Conservation (phyloP, 108 stramenopile genomes). For the Nitzschia sp. region DNA sequence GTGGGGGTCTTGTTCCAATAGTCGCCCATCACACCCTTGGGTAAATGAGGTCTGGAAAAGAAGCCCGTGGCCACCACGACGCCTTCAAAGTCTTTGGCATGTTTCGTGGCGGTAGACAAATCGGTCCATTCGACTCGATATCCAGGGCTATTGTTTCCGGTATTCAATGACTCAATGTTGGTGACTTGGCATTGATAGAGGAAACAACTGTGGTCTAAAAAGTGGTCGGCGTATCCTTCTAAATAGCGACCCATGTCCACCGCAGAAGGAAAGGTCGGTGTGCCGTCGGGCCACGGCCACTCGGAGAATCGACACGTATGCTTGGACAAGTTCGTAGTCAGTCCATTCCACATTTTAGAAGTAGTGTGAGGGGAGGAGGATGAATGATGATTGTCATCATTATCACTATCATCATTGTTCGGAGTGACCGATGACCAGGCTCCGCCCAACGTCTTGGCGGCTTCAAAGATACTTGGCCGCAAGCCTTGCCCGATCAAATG, state of each 20-base stretch:
- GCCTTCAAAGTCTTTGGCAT: constrained; percentile 53
- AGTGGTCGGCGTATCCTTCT: constrained; percentile 47
- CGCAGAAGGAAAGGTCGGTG: constrained; percentile 57
- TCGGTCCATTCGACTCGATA: constrained; percentile 68
- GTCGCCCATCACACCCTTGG: constrained; percentile 21
- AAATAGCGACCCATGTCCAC: constrained; percentile 62
- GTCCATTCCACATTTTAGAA: constrained; percentile 60
- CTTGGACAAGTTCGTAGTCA: constrained; percentile 69
- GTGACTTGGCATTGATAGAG: constrained; percentile 50
- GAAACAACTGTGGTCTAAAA: constrained; percentile 37
- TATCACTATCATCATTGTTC: constrained; percentile 14
- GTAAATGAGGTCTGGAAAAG: constrained; percentile 56
- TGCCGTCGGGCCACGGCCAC: constrained; percentile 60
- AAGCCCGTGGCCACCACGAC: constrained; percentile 70
- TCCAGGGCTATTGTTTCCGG: constrained; percentile 6
- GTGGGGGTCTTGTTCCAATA: constrained; percentile 7
- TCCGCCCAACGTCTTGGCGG: constrained; percentile 47
- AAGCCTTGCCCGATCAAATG: constrained; percentile 55
- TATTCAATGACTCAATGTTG: constrained; percentile 31
- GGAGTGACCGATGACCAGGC: constrained; percentile 52
- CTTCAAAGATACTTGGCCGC: constrained; percentile 50
- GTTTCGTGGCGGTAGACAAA: constrained; percentile 22
- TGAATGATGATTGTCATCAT: background rate
- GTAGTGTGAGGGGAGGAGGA: background rate
- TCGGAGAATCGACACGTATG: constrained; percentile 70